Conservation (phyloP, 2,329 filamentous ascomycete genomes). For the Ophiocordyceps camponoti-saundersi region DNA sequence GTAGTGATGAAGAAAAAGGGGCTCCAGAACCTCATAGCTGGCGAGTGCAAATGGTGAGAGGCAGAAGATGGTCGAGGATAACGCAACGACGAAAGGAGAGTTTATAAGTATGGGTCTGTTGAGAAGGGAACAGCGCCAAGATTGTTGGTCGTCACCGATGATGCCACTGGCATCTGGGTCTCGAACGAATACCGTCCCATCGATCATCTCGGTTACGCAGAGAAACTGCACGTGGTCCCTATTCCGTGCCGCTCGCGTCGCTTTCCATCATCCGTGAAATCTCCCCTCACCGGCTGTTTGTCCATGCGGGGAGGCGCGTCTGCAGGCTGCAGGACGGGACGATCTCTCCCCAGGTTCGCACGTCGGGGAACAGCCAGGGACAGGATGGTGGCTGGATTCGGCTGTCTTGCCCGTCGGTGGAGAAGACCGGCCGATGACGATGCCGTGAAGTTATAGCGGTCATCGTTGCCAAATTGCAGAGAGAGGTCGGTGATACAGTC, state of each 20-base stretch:
- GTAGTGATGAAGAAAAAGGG: background rate
- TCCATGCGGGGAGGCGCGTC: background rate
- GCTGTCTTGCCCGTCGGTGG: background rate
- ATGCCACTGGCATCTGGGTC: background rate
- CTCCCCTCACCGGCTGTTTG: background rate
- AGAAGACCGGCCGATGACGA: background rate
- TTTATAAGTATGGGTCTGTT: background rate
- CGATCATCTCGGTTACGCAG: background rate
- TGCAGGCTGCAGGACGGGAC: background rate
- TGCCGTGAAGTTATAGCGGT: background rate
- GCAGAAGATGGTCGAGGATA: background rate
- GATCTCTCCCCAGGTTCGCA: background rate
- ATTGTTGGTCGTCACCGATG: background rate
- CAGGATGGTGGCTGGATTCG: background rate
- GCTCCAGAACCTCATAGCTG: background rate
- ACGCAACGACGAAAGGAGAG: background rate
- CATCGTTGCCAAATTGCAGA: background rate
- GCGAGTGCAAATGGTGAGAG: background rate
- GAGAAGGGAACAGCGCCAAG: background rate
- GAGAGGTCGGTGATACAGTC: background rate
- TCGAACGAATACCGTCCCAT: background rate
- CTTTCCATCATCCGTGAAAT: background rate
- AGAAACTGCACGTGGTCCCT: background rate
- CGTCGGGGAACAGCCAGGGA: background rate
- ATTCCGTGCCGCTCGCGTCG: background rate